Conservation (phyloP, 2,329 filamentous ascomycete species). For the Neoarthrinium moseri region DNA sequence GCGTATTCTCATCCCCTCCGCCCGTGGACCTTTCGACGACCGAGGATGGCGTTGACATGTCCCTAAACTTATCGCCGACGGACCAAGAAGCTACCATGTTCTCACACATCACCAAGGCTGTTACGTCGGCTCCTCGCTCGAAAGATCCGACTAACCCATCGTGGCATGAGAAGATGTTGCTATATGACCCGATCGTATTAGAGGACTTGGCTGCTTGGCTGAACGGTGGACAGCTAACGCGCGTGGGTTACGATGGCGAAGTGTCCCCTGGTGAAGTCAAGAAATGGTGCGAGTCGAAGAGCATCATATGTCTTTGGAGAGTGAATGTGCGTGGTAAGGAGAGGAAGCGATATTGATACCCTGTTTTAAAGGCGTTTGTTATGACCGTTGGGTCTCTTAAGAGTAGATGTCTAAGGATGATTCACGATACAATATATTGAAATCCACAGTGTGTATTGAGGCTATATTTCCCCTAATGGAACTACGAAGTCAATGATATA, state of each 20-base stretch:
- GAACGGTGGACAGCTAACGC: slow-evolving; percentile 66
- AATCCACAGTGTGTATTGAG: too few species aligned
- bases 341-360: slow-evolving; percentile 45
- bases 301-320: slow-evolving; percentile 79
- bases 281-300: slow-evolving; percentile 85
- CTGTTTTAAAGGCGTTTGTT: too few species aligned
- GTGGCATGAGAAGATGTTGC: slow-evolving; percentile 90
- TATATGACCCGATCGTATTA: slow-evolving; percentile 87
- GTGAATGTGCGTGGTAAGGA: slow-evolving; percentile 51
- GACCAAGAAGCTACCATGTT: slow-evolving; percentile 47
- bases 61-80: slow-evolving; percentile 41
- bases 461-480: too few species aligned
- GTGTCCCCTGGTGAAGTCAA: slow-evolving; percentile 68
- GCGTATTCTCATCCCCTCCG: slow-evolving; percentile 43
- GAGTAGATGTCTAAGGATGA: too few species aligned
- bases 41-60: slow-evolving; percentile 42
- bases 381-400: background rate
- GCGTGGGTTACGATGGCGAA: slow-evolving; percentile 64
- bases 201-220: slow-evolving; percentile 85
- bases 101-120: slow-evolving; percentile 51
- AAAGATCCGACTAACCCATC: slow-evolving; percentile 53
- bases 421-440: too few species aligned
- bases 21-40: slow-evolving; percentile 38
- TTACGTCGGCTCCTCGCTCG: slow-evolving; percentile 49
- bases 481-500: too few species aligned